A percentile compares a stretch with the other conserved stretches of the same genome.
phyloP scores from a whole-genome alignment of 768 basidiomycete genomes.

The Phanerochaete carnosa region DNA sequence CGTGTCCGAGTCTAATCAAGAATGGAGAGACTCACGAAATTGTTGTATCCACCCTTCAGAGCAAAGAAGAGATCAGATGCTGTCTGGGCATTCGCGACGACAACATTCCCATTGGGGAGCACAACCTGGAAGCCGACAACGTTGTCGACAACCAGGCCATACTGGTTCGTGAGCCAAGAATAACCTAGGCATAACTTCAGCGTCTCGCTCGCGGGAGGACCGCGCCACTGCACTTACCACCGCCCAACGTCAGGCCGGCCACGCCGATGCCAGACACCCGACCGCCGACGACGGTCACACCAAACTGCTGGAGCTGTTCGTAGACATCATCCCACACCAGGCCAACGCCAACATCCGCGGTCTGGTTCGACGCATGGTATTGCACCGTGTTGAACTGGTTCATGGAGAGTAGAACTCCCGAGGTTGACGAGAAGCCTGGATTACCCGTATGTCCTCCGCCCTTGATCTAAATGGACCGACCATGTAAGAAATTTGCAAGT shows the following conservation, averaged over 20 bases:
- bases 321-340: slow-evolving; percentile 69
- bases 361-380: slow-evolving; percentile 17
- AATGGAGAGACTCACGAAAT: slow-evolving; percentile 39
- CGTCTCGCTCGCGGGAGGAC: not conserved
- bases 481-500: too few relatives aligned
- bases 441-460: slow-evolving; percentile 31
- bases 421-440: slow-evolving; percentile 33
- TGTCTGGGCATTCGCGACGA: slow-evolving; percentile 29
- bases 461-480: slow-evolving; percentile 25
- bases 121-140: slow-evolving; percentile 54
- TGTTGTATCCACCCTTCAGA: slow-evolving; percentile 61
- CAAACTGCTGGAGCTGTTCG: slow-evolving; percentile 42
- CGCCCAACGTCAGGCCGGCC: slow-evolving; percentile 40
- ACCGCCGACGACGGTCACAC: slow-evolving; percentile 56
- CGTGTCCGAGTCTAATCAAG: not conserved
- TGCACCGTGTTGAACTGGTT: slow-evolving; percentile 22
- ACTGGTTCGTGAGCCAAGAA: slow-evolving; percentile 61
- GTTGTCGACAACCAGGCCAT: slow-evolving; percentile 54
- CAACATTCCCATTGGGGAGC: slow-evolving; percentile 47
- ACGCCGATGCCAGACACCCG: slow-evolving; percentile 45
- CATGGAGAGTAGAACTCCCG: slow-evolving; percentile 32
- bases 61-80: slow-evolving; percentile 37
- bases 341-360: slow-evolving; percentile 31
- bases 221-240: slow-evolving; percentile 34
- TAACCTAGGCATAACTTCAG: slow-evolving; percentile 38